phyloP scores from a whole-genome alignment of 208 protist species.

The Trypanosomatidae sp. region DNA sequence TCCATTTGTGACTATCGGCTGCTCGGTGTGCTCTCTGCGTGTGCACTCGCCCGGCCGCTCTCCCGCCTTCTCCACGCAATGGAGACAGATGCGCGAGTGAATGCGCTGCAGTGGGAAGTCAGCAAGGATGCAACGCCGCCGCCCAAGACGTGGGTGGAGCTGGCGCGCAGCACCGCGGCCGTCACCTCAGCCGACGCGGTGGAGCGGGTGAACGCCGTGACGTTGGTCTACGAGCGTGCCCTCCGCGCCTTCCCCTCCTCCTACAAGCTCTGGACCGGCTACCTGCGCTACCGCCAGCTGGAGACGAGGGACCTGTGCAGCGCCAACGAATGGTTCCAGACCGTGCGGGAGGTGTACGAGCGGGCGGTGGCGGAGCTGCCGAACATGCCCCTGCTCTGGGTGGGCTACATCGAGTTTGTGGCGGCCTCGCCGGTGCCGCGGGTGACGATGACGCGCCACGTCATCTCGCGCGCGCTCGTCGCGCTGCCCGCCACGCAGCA shows the following conservation, averaged over 20 bases:
- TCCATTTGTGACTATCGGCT: too few species aligned
- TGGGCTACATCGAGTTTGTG: constrained; percentile 69
- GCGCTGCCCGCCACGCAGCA: constrained; percentile 80
- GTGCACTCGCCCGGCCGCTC: too few species aligned
- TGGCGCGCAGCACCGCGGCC: constrained; percentile 28
- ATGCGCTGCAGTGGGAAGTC: constrained; percentile 67
- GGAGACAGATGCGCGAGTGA: constrained; percentile 30
- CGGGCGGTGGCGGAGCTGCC: constrained; percentile 68
- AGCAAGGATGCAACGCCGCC: constrained; percentile 31
- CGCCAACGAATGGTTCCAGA: constrained; percentile 69
- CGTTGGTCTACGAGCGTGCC: constrained; percentile 73
- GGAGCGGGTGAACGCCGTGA: constrained; percentile 60
- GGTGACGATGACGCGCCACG: constrained; percentile 64
- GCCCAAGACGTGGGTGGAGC: constrained; percentile 66
- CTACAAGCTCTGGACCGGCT: constrained; percentile 83
- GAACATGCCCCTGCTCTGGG: constrained; percentile 79
- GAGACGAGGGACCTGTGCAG: constrained; percentile 44
- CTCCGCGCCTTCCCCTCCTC: constrained; percentile 66
- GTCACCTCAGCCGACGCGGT: constrained; percentile 18
- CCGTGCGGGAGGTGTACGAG: constrained; percentile 67
- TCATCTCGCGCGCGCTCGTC: constrained; percentile 42
- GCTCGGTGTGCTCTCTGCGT: too few species aligned
- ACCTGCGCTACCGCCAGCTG: constrained; percentile 57
- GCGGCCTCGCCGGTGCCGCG: constrained; percentile 38
- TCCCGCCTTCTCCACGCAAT: constrained; percentile 14